These are phyloP conservation scores for Aspergillus awamori DNA, from an alignment of 2,329 filamentous ascomycete species.

Conservation along the genomic window DNA sequence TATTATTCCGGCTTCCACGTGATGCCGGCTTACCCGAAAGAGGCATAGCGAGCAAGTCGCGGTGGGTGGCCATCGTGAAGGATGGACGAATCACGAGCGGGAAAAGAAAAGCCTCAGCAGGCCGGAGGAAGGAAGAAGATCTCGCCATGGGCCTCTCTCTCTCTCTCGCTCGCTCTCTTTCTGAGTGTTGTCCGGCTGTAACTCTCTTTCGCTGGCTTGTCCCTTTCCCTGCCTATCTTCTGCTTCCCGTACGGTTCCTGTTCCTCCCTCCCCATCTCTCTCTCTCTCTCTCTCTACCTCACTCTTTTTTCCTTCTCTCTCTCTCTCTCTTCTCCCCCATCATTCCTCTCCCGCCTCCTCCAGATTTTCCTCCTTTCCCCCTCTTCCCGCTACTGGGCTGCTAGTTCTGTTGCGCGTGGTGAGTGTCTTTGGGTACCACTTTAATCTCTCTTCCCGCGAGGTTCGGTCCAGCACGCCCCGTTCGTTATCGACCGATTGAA, in stretches of 20 bases:
- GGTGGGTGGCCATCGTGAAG: neutral
- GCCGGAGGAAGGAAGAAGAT: neutral
- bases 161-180: conserved; percentile 11
- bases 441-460: neutral
- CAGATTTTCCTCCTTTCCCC: conserved; percentile 26
- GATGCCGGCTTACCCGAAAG: neutral
- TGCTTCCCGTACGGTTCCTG: neutral
- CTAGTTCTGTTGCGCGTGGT: neutral
- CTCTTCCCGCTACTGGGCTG: conserved; percentile 1
- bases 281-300: conserved; percentile 1
- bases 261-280: neutral
- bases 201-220: neutral
- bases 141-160: conserved; percentile 5
- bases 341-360: conserved; percentile 18
- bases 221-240: conserved; percentile 5
- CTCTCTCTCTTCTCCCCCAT: conserved; percentile 28
- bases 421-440: neutral
- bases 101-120: conserved; percentile 20
- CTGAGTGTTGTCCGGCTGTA: no score
- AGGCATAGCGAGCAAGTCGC: conserved; percentile 1
- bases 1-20: neutral
- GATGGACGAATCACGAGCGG: no score
- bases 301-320: conserved; percentile 28
- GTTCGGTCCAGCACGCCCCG: conserved; percentile 14
- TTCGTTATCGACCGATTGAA: conserved; percentile 24